Conservation (phyloP, 1,139 yeast species). For the Pneumocystis canis region DNA sequence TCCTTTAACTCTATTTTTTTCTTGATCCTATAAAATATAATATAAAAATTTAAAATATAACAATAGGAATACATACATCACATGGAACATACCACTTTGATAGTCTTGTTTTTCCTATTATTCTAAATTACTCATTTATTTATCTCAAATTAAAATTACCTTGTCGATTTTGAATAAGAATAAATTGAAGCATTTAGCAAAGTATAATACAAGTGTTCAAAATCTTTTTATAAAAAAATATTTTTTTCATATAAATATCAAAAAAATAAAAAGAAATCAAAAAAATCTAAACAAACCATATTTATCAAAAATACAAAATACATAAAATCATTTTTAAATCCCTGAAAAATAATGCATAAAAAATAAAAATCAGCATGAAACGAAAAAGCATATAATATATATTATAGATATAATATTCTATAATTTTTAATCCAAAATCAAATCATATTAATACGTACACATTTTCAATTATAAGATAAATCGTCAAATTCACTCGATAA, state of each 20-base stretch:
- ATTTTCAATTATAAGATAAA: neutral
- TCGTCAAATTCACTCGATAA: neutral
- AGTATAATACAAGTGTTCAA: neutral
- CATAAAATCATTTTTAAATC: neutral
- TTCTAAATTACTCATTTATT: constrained; percentile 28
- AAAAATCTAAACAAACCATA: neutral
- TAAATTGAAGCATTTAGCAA: constrained; percentile 9
- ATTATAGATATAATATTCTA: neutral
- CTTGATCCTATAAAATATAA: constrained; percentile 31
- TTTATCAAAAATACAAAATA: neutral
- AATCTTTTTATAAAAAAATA: neutral
- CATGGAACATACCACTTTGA: constrained; percentile 58
- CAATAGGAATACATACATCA: constrained; percentile 19
- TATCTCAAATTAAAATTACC: neutral
- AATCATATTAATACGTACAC: neutral
- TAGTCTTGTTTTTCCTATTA: constrained; percentile 53
- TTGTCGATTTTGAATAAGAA: constrained; percentile 16
- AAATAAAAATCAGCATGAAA: neutral
- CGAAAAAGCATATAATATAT: neutral
- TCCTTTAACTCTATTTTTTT: constrained; percentile 36
- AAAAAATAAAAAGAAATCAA: neutral
- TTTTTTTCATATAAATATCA: neutral
- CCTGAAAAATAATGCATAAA: neutral
- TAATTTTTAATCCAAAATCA: neutral
- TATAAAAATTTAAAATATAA: neutral